phyloP scores from a whole-genome alignment of 805 yeast species.

The Suhomyces tanzawaensis region DNA sequence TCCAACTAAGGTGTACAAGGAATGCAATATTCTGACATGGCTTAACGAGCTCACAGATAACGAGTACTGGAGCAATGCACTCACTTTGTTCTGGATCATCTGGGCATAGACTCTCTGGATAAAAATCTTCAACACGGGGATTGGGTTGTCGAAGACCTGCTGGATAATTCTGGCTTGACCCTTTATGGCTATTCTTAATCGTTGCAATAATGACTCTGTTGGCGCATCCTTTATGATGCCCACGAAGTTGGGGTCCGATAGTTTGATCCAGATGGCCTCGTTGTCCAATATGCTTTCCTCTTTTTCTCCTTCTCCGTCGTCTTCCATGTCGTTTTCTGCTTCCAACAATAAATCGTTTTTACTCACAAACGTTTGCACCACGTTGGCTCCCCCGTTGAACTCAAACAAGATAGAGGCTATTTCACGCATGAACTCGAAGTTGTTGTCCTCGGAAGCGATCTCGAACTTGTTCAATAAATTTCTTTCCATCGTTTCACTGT shows the following conservation, averaged over 20 bases:
- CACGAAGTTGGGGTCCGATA: slow-evolving; percentile 58
- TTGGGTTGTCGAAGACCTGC: slow-evolving; percentile 71
- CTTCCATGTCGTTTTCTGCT: slow-evolving; percentile 27
- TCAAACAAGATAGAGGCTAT: slow-evolving; percentile 71
- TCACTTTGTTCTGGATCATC: slow-evolving; percentile 56
- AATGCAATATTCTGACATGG: slow-evolving; percentile 71
- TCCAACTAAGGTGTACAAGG: slow-evolving; percentile 57
- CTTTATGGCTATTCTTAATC: slow-evolving; percentile 53
- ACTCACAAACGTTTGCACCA: slow-evolving; percentile 76
- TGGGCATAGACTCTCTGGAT: slow-evolving; percentile 76
- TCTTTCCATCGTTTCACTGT: slow-evolving; percentile 74
- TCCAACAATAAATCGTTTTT: slow-evolving; percentile 70
- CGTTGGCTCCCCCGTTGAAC: slow-evolving; percentile 82
- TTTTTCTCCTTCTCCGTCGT: slow-evolving; percentile 11
- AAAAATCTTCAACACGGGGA: slow-evolving; percentile 65
- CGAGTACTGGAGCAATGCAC: slow-evolving; percentile 59
- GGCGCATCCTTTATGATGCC: slow-evolving; percentile 49
- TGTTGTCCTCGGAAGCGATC: slow-evolving; percentile 66
- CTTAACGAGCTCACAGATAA: slow-evolving; percentile 63
- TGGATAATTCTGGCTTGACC: slow-evolving; percentile 72
- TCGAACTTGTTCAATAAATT: slow-evolving; percentile 68
- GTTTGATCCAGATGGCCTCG: slow-evolving; percentile 53
- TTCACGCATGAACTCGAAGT: slow-evolving; percentile 69
- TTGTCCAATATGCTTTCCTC: slow-evolving; percentile 37
- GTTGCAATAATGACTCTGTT: slow-evolving; percentile 53